Base-by-base conservation (phyloP, 2,329 filamentous ascomycete genomes). In the Aurifilum marmelostoma region DNA sequence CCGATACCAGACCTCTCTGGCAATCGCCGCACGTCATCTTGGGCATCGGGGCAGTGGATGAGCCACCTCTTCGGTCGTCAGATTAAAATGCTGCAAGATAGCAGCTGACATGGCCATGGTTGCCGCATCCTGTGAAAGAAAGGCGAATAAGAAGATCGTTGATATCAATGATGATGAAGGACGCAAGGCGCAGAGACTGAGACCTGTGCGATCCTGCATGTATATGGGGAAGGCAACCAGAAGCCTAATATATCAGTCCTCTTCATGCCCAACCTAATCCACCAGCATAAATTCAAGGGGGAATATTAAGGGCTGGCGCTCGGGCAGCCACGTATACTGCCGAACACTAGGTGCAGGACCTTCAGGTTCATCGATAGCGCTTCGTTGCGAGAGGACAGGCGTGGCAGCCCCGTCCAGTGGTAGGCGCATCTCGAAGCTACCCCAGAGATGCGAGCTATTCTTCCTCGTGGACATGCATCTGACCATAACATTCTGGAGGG, bases 271-370 rank as follows among this genome's bases (percentile, higher is more conserved):
- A 63, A 50, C 14, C 16, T 37, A 37, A 39, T 39, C 37, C 6
- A 39, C 37, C 50, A 43, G 21, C 54, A n/a, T 12, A 39, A 14
- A 5, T 16, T 27, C 29, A 8, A 34, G 34, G 4, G 34, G 8
- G 34, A 34, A 34, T 4, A 34, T 12, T 29, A 39, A 29, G 16
- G 8, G 11, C 24, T 32, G 60, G 4, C 5, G 24, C 16, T 68
- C 60, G 67, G 67, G 67, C 67, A 68, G 56, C 67, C 39, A 56
- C 66, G 63, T 63, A 68, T 68, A 12, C n/a, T 14, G 11, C 37
- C 47, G n/a, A 24, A 32, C 3, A 24, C 12, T 7, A 18, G 21
- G 32, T 62, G 21, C 34, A 24, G 58, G 8, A 34, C 8, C 56
- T n/a, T 32, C 16, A 18, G 21, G 21, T 21, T 16, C 3, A 14